Percentiles rank a stretch among this genome's conserved stretches.
Evolutionary conservation across 1,284 basidiomycete species (phyloP).

Genomic region (Singerocomus rubriflavus): DNA sequence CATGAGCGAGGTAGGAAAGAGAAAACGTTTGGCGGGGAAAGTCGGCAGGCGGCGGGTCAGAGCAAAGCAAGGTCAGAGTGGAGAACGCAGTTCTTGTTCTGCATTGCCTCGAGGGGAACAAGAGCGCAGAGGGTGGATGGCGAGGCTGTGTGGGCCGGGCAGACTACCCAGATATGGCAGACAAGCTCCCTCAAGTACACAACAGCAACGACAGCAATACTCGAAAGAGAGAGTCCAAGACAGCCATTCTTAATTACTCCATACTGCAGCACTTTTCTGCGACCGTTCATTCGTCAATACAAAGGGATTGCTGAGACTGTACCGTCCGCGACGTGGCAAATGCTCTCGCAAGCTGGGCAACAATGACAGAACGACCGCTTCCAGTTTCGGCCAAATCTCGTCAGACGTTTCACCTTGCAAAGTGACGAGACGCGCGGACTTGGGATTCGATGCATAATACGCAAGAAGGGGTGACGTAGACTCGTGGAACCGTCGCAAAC

Average conservation of each 20-base stretch:
- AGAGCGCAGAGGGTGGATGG: constrained; percentile 4
- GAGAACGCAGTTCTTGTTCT: constrained; percentile 12
- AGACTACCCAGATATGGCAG: neutral
- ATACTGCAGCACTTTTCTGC: constrained; percentile 8
- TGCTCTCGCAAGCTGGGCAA: constrained; percentile 60
- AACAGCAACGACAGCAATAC: no score
- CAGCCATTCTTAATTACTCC: constrained; percentile 14
- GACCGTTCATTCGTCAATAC: constrained; percentile 17
- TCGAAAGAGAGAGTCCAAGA: constrained; percentile 39
- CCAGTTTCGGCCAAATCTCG: constrained; percentile 89
- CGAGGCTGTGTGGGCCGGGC: constrained; percentile 5
- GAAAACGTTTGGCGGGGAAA: neutral
- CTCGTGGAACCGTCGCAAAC: constrained; percentile 81
- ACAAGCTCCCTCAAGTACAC: neutral
- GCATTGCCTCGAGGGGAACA: constrained; percentile 27
- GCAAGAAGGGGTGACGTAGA: constrained; percentile 84
- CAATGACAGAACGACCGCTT: constrained; percentile 51
- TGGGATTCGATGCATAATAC: constrained; percentile 60
- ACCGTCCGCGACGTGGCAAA: constrained; percentile 41
- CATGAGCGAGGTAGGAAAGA: constrained; percentile 8
- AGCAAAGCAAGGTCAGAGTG: neutral
- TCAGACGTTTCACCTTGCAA: constrained; percentile 85
- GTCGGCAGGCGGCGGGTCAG: neutral
- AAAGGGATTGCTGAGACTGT: constrained; percentile 48
- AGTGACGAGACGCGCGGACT: constrained; percentile 53